These are phyloP conservation scores for Skeletonema menzelii DNA, from an alignment of 108 stramenopile genomes.

Conservation along the genomic window DNA sequence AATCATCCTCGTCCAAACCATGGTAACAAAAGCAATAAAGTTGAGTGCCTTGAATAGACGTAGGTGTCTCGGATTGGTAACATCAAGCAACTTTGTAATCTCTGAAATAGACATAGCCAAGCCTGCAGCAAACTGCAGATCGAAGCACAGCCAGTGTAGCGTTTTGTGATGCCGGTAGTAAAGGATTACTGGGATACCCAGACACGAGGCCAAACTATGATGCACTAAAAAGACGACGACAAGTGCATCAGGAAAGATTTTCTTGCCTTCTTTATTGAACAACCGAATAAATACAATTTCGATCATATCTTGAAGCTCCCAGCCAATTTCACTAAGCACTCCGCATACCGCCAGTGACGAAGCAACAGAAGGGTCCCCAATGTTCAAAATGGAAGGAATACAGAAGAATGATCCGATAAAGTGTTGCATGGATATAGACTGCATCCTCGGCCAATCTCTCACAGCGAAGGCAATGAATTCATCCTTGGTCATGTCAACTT, in stretches of 20 bases:
- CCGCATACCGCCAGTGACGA: constrained; percentile 25
- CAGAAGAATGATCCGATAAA: constrained; percentile 25
- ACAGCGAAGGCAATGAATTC: constrained; percentile 14
- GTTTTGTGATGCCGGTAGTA: constrained; percentile 15
- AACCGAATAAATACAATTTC: constrained; percentile 13
- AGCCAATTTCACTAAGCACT: constrained; percentile 29
- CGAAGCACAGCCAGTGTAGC: constrained; percentile 38
- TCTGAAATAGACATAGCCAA: constrained; percentile 4
- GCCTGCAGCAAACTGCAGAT: constrained; percentile 29
- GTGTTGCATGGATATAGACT: constrained; percentile 23
- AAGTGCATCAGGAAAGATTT: not conserved
- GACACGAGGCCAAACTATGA: constrained; percentile 21
- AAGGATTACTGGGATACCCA: constrained; percentile 28
- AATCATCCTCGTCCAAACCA: constrained; percentile 25
- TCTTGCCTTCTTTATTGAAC: constrained; percentile 18
- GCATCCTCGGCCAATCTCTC: constrained; percentile 22
- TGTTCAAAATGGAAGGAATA: constrained; percentile 18
- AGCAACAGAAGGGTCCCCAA: constrained; percentile 12
- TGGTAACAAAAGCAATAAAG: constrained; percentile 7
- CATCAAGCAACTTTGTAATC: constrained; percentile 29
- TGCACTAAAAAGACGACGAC: constrained; percentile 13
- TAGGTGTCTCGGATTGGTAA: constrained; percentile 15
- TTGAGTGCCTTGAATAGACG: constrained; percentile 26
- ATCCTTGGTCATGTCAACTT: constrained; percentile 33
- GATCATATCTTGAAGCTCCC: constrained; percentile 27